Conservation (phyloP, 805 yeast genomes). For the Ogataea nonfermentans region DNA sequence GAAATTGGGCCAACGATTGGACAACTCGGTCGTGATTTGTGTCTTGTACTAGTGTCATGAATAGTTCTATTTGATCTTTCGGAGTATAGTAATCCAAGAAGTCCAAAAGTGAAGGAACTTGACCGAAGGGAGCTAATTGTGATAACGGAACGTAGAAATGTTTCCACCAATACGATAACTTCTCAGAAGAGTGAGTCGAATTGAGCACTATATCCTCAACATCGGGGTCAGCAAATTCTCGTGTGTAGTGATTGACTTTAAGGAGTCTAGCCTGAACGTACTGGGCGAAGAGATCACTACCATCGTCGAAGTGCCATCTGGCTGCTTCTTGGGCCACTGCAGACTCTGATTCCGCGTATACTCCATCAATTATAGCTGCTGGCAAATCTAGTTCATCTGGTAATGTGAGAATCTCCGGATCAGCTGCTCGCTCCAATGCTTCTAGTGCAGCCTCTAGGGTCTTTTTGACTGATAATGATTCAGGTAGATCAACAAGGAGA, state of each 20-base stretch:
- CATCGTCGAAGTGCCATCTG: constrained; percentile 9
- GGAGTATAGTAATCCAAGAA: constrained; percentile 18
- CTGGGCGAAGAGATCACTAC: constrained; percentile 9
- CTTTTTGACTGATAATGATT: neutral
- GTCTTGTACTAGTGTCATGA: constrained; percentile 15
- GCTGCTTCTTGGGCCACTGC: neutral
- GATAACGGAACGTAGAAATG: constrained; percentile 26
- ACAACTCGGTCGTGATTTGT: neutral
- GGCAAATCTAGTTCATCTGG: neutral
- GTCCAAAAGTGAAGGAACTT: constrained; percentile 21
- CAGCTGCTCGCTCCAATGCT: neutral
- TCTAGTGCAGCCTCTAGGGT: constrained; percentile 1
- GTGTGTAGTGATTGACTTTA: constrained; percentile 17
- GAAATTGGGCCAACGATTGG: neutral
- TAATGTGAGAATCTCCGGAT: neutral
- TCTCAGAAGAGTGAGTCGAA: constrained; percentile 1
- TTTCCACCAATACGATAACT: constrained; percentile 22
- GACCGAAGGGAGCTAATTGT: constrained; percentile 8
- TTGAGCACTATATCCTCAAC: constrained; percentile 3
- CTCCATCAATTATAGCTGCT: neutral
- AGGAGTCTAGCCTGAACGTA: constrained; percentile 26
- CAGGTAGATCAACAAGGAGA: constrained; percentile 13
- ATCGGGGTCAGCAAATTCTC: constrained; percentile 3
- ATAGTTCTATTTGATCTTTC: constrained; percentile 21
- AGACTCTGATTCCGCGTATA: neutral